These are phyloP conservation scores for Uncinocarpus reesii DNA, from an alignment of 2,329 filamentous ascomycete genomes.

Conservation along the genomic window DNA sequence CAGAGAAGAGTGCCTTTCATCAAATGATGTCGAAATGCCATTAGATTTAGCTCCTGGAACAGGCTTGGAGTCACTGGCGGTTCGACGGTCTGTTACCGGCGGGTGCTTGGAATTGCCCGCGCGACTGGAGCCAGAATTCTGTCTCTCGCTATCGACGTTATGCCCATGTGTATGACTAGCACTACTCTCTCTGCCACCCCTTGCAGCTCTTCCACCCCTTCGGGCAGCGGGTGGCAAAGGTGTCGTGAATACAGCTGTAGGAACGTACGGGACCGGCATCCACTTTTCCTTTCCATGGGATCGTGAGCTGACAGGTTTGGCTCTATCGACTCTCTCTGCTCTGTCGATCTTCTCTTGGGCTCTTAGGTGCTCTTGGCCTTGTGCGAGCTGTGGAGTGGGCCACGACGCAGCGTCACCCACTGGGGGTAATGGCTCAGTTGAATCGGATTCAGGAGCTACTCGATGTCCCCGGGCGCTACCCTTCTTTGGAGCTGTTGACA, in stretches of 20 bases:
- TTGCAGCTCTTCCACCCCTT: slow-evolving; percentile 46
- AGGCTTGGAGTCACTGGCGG: slow-evolving; percentile 2
- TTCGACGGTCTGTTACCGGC: neutral
- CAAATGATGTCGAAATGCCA: neutral
- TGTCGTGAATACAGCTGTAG: slow-evolving; percentile 77
- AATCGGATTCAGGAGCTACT: slow-evolving; percentile 15
- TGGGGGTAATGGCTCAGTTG: slow-evolving; percentile 44
- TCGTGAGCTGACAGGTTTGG: slow-evolving; percentile 49
- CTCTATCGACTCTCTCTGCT: slow-evolving; percentile 46
- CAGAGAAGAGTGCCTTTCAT: slow-evolving; percentile 4
- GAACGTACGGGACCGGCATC: slow-evolving; percentile 72
- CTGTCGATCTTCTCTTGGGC: slow-evolving; percentile 50
- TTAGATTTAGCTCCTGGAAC: slow-evolving; percentile 3
- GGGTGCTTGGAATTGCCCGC: slow-evolving; percentile 24
- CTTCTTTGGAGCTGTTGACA: slow-evolving; percentile 19
- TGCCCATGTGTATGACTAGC: slow-evolving; percentile 30
- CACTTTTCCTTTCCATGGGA: slow-evolving; percentile 67
- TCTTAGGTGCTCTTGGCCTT: slow-evolving; percentile 68
- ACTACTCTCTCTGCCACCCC: slow-evolving; percentile 44
- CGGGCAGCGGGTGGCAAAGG: slow-evolving; percentile 49
- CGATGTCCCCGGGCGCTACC: slow-evolving; percentile 15
- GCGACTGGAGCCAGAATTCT: slow-evolving; percentile 21
- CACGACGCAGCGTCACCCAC: slow-evolving; percentile 70
- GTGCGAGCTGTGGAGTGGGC: slow-evolving; percentile 78
- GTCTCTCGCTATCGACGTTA: slow-evolving; percentile 27